These are phyloP conservation scores for Wickerhamiella occidentalis DNA, from an alignment of 805 yeast genomes.

Conservation along the genomic window DNA sequence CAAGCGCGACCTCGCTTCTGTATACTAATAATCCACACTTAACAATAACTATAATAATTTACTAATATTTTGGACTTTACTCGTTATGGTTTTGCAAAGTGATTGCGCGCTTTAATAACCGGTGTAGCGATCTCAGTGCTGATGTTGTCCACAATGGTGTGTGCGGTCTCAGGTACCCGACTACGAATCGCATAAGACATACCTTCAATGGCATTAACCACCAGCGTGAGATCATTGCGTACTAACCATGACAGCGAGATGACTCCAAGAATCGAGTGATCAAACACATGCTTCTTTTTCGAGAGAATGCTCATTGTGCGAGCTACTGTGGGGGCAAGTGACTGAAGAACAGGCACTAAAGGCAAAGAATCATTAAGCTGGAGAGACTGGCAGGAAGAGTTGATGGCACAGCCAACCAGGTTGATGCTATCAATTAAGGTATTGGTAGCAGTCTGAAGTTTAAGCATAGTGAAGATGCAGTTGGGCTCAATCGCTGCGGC, in stretches of 20 bases:
- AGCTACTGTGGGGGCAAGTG: conserved; percentile 2
- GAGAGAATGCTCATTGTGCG: conserved; percentile 2
- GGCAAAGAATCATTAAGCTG: conserved; percentile 1
- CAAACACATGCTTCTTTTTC: conserved; percentile 19
- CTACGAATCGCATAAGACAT: background rate
- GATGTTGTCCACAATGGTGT: background rate
- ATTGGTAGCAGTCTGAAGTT: conserved; percentile 5
- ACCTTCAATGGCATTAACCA: background rate
- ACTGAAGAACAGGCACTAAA: conserved; percentile 3
- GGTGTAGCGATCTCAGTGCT: background rate
- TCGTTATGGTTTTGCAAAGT: background rate
- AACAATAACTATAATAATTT: background rate
- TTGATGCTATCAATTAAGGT: conserved; percentile 2
- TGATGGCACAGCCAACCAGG: background rate
- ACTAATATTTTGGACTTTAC: background rate
- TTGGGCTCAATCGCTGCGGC: conserved; percentile 8
- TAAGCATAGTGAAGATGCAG: conserved; percentile 8
- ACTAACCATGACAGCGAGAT: conserved; percentile 10
- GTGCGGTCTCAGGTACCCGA: background rate
- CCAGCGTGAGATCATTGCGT: conserved; percentile 36
- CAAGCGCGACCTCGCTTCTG: conserved; percentile 13
- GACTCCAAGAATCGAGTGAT: conserved; percentile 18
- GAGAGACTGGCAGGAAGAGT: conserved; percentile 4
- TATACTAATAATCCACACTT: background rate
- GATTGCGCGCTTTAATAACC: background rate